phyloP scores from a whole-genome alignment of 306 rosid species.

The Trifolium dubium region DNA sequence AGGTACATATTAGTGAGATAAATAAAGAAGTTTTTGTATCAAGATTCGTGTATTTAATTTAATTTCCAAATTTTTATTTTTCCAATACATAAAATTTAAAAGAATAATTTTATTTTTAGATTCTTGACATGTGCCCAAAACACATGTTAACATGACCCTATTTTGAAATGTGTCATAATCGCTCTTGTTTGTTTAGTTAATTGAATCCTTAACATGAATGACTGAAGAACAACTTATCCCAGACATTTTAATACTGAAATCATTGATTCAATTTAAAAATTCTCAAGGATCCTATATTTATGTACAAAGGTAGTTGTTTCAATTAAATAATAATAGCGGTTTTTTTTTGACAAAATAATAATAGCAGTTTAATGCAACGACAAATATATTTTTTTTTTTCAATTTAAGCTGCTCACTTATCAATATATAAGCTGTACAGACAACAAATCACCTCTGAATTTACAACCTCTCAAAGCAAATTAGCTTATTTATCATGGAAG shows the following conservation, averaged over 20 bases:
- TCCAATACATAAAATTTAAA: too few species aligned
- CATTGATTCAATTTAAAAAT: not conserved
- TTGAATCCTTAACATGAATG: too few species aligned
- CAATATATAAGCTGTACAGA: constrained; percentile 57
- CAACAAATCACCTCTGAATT: constrained; percentile 54
- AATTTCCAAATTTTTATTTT: too few species aligned
- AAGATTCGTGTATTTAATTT: too few species aligned
- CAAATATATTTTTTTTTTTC: not conserved
- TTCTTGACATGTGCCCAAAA: too few species aligned
- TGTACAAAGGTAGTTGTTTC: not conserved
- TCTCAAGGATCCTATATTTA: not conserved
- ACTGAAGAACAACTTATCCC: too few species aligned
- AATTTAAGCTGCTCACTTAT: constrained; percentile 45
- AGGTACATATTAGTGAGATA: too few species aligned
- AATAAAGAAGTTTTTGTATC: too few species aligned
- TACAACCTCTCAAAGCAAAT: constrained; percentile 53
- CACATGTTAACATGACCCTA: too few species aligned
- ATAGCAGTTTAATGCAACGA: not conserved
- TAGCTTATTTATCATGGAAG: constrained; percentile 48
- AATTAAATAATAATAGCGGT: not conserved
- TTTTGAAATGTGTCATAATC: too few species aligned
- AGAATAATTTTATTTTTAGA: too few species aligned
- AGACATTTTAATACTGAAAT: not conserved
- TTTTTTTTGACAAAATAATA: not conserved
- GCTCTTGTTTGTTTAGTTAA: too few species aligned